Evolutionary conservation across 192 early-diverging fungal genomes (phyloP), one percentile per base, ranked within the genome.

Genomic region (Spizellomyces punctatus): DNA sequence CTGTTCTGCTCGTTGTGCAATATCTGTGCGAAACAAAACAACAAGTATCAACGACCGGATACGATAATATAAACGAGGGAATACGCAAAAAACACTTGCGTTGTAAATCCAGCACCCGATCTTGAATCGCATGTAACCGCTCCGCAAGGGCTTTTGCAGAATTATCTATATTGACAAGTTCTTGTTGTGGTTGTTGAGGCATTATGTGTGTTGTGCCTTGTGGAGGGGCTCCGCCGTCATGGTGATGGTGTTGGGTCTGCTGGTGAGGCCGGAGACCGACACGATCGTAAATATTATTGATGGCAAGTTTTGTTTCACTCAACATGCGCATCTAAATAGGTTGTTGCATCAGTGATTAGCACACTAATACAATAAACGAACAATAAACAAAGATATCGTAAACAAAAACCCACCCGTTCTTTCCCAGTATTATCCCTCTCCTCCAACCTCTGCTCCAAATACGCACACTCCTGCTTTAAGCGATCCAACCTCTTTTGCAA

Each of bases 251-350:
- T 10, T 73, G 71, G 50, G 45, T 47, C 68, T 47, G 64, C 47
- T 74, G 74, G 59, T 58, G 70, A 41, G 66, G 55, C 19, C 69
- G 67, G 8, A 75, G 46, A 10, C 45, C 19, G 6, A 85, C 67
- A 8, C 85, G 79, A 46, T 87, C 82, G 63, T 71, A 85, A 55
- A 88, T 79, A 72, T 88, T 84, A 78, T 84, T 79, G 46, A 88
- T 88, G n/a, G 86, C 86, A 9, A 88, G 73, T 58, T 88, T 88
- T 6, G 84, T 81, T 58, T 85, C 86, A 42, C 79, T 71, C 10
- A 88, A 74, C 66, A 85, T 79, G 1, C 86, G 74, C 77, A 81
- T 76, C 83, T 84, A 61, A 6, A 36, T n/a, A 36, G 4, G 22
- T 10, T 6, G 60, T 2, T 36, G 27, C 27, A 36, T 36, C 27